Percentiles rank a stretch among this genome's conserved stretches.
Conservation (phyloP, 176 grass and related monocot species). For the Triticum aestivum region IWGSC_CS_RefSeq_v2.1 NC_057794.1:256235821-256236320, state of each 20-base stretch:
- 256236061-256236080: slow-evolving; percentile 36
- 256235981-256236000: too few relatives aligned
- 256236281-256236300: slow-evolving; percentile 91
- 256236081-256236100: slow-evolving; percentile 56
- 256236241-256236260: slow-evolving; percentile 71
- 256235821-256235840: neutral
- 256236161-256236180: slow-evolving; percentile 85
- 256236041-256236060: slow-evolving; percentile 82
- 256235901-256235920: neutral
- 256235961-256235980: slow-evolving; percentile 29
- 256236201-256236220: slow-evolving; percentile 74
- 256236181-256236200: slow-evolving; percentile 41
- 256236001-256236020: neutral
- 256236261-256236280: slow-evolving; percentile 97
- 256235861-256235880: neutral
- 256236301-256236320: slow-evolving; percentile 65
- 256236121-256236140: slow-evolving; percentile 66
- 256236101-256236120: slow-evolving; percentile 58
- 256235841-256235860: neutral
- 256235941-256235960: neutral
- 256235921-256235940: neutral
- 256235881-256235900: neutral
- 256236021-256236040: slow-evolving; percentile 66
- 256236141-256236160: slow-evolving; percentile 79
- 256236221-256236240: slow-evolving; percentile 72